Conservation (phyloP, 345 rosid species). For the Eucalyptus decipiens region DNA sequence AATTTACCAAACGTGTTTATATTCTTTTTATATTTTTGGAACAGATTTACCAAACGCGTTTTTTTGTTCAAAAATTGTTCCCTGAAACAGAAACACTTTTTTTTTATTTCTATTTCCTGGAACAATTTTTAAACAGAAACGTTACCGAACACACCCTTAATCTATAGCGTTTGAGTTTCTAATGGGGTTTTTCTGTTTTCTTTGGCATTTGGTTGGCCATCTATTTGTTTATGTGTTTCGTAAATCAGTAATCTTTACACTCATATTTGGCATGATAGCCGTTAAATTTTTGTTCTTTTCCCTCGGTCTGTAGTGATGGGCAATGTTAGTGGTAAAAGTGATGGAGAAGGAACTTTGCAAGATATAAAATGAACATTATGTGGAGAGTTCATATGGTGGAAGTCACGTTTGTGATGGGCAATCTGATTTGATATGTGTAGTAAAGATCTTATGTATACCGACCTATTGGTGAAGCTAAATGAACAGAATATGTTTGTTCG, state of each 20-base stretch:
- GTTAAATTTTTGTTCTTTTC: neutral
- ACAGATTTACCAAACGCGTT: too few species aligned
- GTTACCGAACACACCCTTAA: too few species aligned
- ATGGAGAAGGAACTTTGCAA: slow-evolving; percentile 25
- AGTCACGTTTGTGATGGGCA: neutral
- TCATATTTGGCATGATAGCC: neutral
- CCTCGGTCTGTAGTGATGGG: slow-evolving; percentile 34
- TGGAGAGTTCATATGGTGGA: neutral
- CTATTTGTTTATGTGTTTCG: neutral
- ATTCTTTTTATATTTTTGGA: too few species aligned
- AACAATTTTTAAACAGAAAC: too few species aligned
- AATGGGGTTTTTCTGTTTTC: neutral
- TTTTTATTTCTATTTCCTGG: too few species aligned
- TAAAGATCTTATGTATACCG: too few species aligned
- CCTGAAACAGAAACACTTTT: too few species aligned
- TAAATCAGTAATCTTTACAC: neutral
- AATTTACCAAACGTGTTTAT: too few species aligned
- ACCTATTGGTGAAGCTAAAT: too few species aligned
- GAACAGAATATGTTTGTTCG: too few species aligned
- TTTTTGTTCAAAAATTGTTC: too few species aligned
- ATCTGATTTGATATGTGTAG: too few species aligned
- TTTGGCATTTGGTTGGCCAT: neutral
- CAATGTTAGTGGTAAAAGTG: slow-evolving; percentile 40
- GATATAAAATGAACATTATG: neutral
- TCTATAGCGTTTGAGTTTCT: neutral